A percentile compares a stretch with the other conserved stretches of the same genome.
These are phyloP conservation scores for Pseudotulostoma volvatum DNA, from an alignment of 495 filamentous ascomycete genomes.

Conservation along the genomic window DNA sequence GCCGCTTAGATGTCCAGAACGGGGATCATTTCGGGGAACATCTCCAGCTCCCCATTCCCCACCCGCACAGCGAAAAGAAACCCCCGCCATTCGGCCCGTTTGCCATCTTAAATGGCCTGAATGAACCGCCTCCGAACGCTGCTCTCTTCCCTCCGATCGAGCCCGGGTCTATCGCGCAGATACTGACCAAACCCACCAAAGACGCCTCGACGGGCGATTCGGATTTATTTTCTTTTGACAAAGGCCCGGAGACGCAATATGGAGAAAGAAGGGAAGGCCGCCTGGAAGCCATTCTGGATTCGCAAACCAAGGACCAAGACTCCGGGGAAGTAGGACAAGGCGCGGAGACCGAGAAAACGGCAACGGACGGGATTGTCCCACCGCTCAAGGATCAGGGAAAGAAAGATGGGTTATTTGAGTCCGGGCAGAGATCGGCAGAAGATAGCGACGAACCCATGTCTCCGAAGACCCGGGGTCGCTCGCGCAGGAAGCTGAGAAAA, in stretches of 20 bases:
- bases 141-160: slow-evolving; percentile 58
- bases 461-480: slow-evolving; percentile 27
- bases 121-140: slow-evolving; percentile 59
- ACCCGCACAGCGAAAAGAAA: slow-evolving; percentile 30
- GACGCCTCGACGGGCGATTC: slow-evolving; percentile 13
- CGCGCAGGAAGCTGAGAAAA: slow-evolving; percentile 36
- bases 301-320: slow-evolving; percentile 14
- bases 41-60: slow-evolving; percentile 33
- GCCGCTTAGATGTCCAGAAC: slow-evolving; percentile 23
- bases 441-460: slow-evolving; percentile 19
- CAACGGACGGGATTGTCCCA: not conserved
- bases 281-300: slow-evolving; percentile 22
- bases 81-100: slow-evolving; percentile 34
- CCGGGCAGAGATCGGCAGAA: slow-evolving; percentile 4
- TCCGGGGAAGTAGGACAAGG: not conserved
- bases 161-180: slow-evolving; percentile 29
- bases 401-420: slow-evolving; percentile 4
- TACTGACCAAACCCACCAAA: slow-evolving; percentile 23
- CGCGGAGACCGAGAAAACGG: slow-evolving; percentile 5
- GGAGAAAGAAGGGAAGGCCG: slow-evolving; percentile 21
- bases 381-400: not conserved
- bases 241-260: slow-evolving; percentile 13
- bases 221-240: slow-evolving; percentile 9
- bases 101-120: slow-evolving; percentile 57
- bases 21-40: slow-evolving; percentile 31